Evolutionary conservation across 2,329 filamentous ascomycete species (phyloP).

Genomic region (Trichophyton rubrum): DNA sequence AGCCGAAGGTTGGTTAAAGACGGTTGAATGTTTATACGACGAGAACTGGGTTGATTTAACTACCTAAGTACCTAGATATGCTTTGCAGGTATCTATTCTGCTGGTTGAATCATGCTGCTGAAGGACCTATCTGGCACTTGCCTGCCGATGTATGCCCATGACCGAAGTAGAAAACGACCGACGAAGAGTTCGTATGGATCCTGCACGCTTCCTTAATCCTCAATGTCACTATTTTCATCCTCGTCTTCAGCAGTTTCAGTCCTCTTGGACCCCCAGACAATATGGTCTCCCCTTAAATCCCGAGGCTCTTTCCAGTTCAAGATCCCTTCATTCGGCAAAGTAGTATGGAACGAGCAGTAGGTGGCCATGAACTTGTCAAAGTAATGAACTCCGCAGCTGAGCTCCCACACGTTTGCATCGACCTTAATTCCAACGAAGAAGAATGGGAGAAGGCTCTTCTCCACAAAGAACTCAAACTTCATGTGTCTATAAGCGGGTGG

Average conservation of each 20-base stretch:
- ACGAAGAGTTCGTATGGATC: background rate
- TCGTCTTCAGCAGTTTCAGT: slow-evolving; percentile 7
- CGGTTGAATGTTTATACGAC: too few relatives aligned
- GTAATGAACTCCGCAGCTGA: slow-evolving; percentile 51
- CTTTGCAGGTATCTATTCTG: background rate
- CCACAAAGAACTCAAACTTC: slow-evolving; percentile 51
- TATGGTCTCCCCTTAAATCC: slow-evolving; percentile 14
- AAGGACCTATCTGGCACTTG: background rate
- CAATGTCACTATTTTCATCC: slow-evolving; percentile 2
- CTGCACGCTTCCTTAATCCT: background rate
- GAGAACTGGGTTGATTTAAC: background rate
- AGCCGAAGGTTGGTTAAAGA: too few relatives aligned
- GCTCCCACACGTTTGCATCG: slow-evolving; percentile 41
- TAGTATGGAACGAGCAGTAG: slow-evolving; percentile 51
- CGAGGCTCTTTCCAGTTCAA: slow-evolving; percentile 48
- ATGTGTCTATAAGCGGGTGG: slow-evolving; percentile 6
- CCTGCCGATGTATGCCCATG: too few relatives aligned
- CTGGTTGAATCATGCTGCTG: background rate
- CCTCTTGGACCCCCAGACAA: slow-evolving; percentile 10
- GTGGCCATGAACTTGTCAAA: slow-evolving; percentile 47
- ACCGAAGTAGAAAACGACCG: too few relatives aligned
- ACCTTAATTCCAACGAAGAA: slow-evolving; percentile 56
- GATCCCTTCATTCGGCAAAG: slow-evolving; percentile 59
- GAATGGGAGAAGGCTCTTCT: slow-evolving; percentile 45
- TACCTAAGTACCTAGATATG: too few relatives aligned